These are phyloP conservation scores for Monosporozyma siamensis DNA, from an alignment of 805 yeast species.

Conservation along the genomic window DNA sequence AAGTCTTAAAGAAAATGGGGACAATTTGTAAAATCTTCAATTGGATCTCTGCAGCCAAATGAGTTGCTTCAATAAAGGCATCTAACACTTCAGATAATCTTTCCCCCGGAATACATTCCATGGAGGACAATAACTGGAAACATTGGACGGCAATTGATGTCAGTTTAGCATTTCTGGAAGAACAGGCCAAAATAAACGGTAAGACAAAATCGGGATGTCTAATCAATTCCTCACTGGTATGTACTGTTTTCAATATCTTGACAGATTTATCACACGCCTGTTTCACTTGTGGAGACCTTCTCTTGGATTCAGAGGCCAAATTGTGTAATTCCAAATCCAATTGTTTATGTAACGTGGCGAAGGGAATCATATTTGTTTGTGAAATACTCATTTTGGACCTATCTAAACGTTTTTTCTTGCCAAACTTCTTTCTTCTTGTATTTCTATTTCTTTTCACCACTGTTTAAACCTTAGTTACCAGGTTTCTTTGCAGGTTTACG, in stretches of 20 bases:
- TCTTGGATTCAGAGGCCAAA: slow-evolving; percentile 58
- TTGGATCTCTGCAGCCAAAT: slow-evolving; percentile 72
- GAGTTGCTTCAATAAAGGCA: slow-evolving; percentile 63
- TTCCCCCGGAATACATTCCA: slow-evolving; percentile 44
- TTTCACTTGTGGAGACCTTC: slow-evolving; percentile 61
- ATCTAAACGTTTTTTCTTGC: no score
- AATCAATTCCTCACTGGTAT: slow-evolving; percentile 29
- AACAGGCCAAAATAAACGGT: slow-evolving; percentile 68
- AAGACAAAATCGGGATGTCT: slow-evolving; percentile 45
- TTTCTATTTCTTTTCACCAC: not conserved
- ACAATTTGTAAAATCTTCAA: slow-evolving; percentile 75
- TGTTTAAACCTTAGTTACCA: no score
- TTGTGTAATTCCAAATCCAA: slow-evolving; percentile 48
- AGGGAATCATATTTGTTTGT: not conserved
- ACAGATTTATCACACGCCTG: slow-evolving; percentile 47
- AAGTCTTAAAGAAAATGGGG: slow-evolving; percentile 63
- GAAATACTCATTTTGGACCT: slow-evolving; percentile 8
- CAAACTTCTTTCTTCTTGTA: not conserved
- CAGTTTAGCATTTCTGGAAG: slow-evolving; percentile 65
- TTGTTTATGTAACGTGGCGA: slow-evolving; percentile 15
- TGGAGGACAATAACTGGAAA: slow-evolving; percentile 49
- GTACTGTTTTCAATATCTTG: slow-evolving; percentile 34
- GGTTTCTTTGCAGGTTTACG: no score
- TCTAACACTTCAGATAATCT: slow-evolving; percentile 50
- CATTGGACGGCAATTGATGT: slow-evolving; percentile 65